Conservation (phyloP, 2,329 filamentous ascomycete species). For the Stylonectria norvegica region DNA sequence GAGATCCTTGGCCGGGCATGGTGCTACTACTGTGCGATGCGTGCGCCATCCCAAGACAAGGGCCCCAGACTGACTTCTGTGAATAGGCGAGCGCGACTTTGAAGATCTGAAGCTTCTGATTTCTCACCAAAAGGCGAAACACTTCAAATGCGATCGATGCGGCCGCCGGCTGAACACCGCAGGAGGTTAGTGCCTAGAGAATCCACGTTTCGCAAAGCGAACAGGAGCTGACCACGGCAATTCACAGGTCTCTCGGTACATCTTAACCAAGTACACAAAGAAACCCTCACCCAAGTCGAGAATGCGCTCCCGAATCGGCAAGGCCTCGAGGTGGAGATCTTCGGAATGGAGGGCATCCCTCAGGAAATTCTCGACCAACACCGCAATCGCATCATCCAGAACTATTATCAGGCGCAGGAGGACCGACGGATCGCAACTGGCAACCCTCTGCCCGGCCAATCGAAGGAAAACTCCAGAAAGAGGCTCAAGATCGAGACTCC, state of each 20-base stretch:
- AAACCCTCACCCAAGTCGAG: conserved; percentile 80
- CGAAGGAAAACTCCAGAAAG: conserved; percentile 63
- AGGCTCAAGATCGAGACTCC: conserved; percentile 71
- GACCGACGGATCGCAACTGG: conserved; percentile 79
- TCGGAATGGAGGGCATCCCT: conserved; percentile 96
- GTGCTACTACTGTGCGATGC: conserved; percentile 86
- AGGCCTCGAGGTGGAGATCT: conserved; percentile 89
- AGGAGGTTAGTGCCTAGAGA: conserved; percentile 61
- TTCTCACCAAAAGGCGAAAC: conserved; percentile 97
- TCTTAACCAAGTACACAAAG: conserved; percentile 98
- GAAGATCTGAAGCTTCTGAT: conserved; percentile 96
- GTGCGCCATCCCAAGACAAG: conserved; percentile 8
- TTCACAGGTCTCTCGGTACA: conserved; percentile 82
- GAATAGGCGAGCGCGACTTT: conserved; percentile 82
- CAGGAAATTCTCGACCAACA: conserved; percentile 79
- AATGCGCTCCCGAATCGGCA: conserved; percentile 87
- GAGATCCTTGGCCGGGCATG: conserved; percentile 84
- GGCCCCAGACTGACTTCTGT: conserved; percentile 22
- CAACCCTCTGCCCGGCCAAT: conserved; percentile 70
- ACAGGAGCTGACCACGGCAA: conserved; percentile 10
- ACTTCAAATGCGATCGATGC: conserved; percentile 96
- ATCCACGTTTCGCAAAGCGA: conserved; percentile 6
- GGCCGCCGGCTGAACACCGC: conserved; percentile 86
- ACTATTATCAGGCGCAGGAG: conserved; percentile 81
- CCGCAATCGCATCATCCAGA: conserved; percentile 79